phyloP scores from a whole-genome alignment of 2,329 filamentous ascomycete genomes.

The Arthrobotrys sinensis region DNA sequence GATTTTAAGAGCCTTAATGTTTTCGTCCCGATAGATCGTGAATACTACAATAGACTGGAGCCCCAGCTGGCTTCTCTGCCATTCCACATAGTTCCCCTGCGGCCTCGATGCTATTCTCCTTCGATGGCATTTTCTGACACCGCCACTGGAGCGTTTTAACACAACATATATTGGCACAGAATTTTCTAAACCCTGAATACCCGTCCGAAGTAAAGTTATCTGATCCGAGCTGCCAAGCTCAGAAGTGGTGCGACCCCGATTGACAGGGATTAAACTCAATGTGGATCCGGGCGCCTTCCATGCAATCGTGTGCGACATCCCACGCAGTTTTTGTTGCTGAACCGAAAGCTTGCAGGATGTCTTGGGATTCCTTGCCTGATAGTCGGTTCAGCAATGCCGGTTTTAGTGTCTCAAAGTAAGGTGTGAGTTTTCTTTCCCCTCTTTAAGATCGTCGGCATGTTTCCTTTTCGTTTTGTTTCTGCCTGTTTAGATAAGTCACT shows the following conservation, averaged over 20 bases:
- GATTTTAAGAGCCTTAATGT: background rate
- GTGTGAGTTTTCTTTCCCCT: conserved; percentile 30
- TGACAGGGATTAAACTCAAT: conserved; percentile 48
- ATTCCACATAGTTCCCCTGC: background rate
- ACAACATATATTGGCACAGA: background rate
- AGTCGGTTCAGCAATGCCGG: conserved; percentile 45
- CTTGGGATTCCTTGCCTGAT: conserved; percentile 41
- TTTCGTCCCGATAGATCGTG: background rate
- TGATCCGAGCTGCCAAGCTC: conserved; percentile 60
- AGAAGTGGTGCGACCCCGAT: conserved; percentile 50
- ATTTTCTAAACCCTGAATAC: conserved; percentile 19
- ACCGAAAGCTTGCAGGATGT: conserved; percentile 27
- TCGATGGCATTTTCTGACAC: too few relatives aligned
- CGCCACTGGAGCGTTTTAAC: too few relatives aligned
- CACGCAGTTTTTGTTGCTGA: conserved; percentile 20
- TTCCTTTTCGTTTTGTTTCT: conserved; percentile 45
- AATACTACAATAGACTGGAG: background rate
- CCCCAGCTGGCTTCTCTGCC: background rate
- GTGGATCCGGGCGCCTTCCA: conserved; percentile 34
- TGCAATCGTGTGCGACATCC: conserved; percentile 39
- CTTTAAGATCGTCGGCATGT: conserved; percentile 16
- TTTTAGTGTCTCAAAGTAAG: background rate
- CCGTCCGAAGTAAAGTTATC: conserved; percentile 58
- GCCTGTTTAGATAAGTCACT: conserved; percentile 31
- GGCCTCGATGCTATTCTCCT: too few relatives aligned